Evolutionary conservation across 1,284 basidiomycete genomes (phyloP), one percentile per base, ranked within the genome.

Genomic region (Heterobasidion annosum): DNA sequence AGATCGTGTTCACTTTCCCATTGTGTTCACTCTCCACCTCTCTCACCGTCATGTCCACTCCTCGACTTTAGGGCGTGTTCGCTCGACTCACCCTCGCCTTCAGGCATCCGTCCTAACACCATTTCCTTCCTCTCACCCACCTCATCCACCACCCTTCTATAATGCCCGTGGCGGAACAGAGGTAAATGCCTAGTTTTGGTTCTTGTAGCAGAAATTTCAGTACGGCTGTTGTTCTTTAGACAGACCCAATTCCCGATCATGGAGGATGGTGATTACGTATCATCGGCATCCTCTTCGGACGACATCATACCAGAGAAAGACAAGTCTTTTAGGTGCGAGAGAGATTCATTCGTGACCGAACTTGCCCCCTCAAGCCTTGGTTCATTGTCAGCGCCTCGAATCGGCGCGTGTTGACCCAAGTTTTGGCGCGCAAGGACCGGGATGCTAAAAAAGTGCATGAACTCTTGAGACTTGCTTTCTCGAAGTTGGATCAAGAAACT

Each of bases 401-500:
- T 25, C 54, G 68, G 48, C 69, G 67, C 44, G 61, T 71, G 47
- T 60, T 73, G 18, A 67, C 68, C 19, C 66, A 66, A 13, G 63
- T 71, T 37, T 57, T 76, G 50, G 65, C 74, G 5, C 63, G 66
- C 10, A 73, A 77, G 52, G 68, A 70, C 33, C 62, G 65, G 35
- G 73, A 74, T 56, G 58, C 69, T 40, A 67, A 68, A 42, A 70
- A 73, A 49, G 57, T 73, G 54, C 68, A 73, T 48, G 65, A 71
- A 13, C 59, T 70, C 10, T 65, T 78, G 43, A 63, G 63, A 34
- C 62, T 70, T 55, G 67, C 72, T 40, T 64, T 67, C 9, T 69
- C 73, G 40, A 73, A 73, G 45, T 68, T 78, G 51, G 73, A 76
- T 53, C 58, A 64, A 40, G 76, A 77, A 59, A 73, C 72, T 0